These are phyloP conservation scores for Salvia miltiorrhiza DNA, from an alignment of 257 asterid genomes.

Conservation along the genomic window DNA sequence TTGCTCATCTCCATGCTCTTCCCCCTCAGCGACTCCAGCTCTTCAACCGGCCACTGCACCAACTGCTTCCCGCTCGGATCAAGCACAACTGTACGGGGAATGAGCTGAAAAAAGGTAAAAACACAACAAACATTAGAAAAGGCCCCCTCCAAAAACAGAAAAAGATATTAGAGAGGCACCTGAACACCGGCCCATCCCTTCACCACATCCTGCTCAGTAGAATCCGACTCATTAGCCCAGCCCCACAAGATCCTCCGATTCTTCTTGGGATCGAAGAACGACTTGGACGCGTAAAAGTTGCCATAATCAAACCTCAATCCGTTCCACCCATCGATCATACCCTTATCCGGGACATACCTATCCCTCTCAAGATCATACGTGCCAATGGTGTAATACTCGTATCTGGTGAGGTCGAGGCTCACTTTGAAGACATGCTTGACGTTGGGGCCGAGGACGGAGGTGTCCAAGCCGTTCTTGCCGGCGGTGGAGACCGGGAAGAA, in stretches of 20 bases:
- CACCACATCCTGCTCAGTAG: conserved; percentile 36
- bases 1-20: conserved; percentile 30
- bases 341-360: conserved; percentile 41
- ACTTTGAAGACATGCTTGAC: conserved; percentile 62
- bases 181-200: conserved; percentile 80
- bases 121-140: neutral
- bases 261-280: conserved; percentile 58
- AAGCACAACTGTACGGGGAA: conserved; percentile 63
- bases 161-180: conserved; percentile 14
- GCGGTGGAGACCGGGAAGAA: conserved; percentile 50
- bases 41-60: conserved; percentile 73
- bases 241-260: conserved; percentile 68
- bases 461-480: conserved; percentile 40
- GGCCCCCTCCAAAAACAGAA: too few relatives aligned
- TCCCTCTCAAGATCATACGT: conserved; percentile 35
- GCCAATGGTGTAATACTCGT: conserved; percentile 62
- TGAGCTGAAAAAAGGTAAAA: conserved; percentile 47
- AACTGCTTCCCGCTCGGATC: conserved; percentile 61
- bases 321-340: conserved; percentile 44
- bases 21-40: conserved; percentile 44
- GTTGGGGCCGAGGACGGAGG: conserved; percentile 35
- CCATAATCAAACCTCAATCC: conserved; percentile 72
- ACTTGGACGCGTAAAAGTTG: conserved; percentile 72
- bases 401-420: conserved; percentile 50
- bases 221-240: conserved; percentile 68